Evolutionary conservation across 306 rosid species (phyloP), one percentile per base, ranked within the genome.

Genomic region (Chamaecrista fasciculata): DNA sequence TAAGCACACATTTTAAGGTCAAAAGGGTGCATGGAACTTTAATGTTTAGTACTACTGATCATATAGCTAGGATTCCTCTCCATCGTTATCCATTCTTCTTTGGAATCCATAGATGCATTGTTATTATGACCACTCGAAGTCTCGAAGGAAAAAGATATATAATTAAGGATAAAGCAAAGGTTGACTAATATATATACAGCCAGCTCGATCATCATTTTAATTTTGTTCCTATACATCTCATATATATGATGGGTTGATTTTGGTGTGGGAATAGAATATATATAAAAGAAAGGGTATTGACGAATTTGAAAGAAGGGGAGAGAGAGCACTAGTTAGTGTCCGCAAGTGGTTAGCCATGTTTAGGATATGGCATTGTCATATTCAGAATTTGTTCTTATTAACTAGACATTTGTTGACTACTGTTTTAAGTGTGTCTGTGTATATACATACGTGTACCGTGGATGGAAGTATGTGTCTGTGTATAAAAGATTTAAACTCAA

Each of bases 231-330:
- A n/a, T n/a, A n/a, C n/a, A n/a, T n/a, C n/a, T n/a, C n/a, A n/a
- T n/a, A n/a, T n/a, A n/a, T n/a, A n/a, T 60, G 71, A 61, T 59
- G 60, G 62, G 37, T 19, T 55, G 5, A 66, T 39, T 70, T 47
- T 73, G 21, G 58, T 70, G 67, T 61, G 78, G 81, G 83, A 78
- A 82, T 74, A 78, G 83, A 75, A 82, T 70, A 60, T 28, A 12
- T 2, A 33, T 33, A 33, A 33, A 24, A 42, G 0, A 33, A 14
- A n/a, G n/a, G n/a, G n/a, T n/a, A n/a, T n/a, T n/a, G n/a, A n/a
- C n/a, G n/a, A n/a, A n/a, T n/a, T n/a, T n/a, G 43, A 36, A 37
- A 11, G 26, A 31, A n/a, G 23, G 19, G 42, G 42, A 60, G 24
- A 42, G 24, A 36, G 15, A 65, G 18, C 6, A 20, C 40, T 65